Conservation (phyloP, 257 asterid species). For the Gardenia jasminoides region DNA sequence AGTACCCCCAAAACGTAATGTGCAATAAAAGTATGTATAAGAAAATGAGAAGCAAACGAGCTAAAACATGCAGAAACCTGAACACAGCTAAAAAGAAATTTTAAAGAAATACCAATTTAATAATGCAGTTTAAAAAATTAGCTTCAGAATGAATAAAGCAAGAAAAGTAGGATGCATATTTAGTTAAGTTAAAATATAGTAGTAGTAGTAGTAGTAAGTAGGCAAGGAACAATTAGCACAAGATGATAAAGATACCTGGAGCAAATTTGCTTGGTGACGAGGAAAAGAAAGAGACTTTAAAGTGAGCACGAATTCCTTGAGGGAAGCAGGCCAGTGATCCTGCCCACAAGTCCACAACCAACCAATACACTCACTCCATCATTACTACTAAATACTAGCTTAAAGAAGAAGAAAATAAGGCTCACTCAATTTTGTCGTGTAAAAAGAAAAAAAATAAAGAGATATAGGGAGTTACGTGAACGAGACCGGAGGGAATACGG, state of each 20-base stretch:
- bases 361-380: too few species aligned
- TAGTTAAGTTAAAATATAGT: too few species aligned
- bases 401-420: too few species aligned
- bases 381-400: too few species aligned
- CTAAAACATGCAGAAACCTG: neutral
- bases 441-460: too few species aligned
- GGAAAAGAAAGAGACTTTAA: slow-evolving; percentile 64
- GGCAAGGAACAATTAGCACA: neutral
- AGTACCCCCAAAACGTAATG: neutral
- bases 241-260: slow-evolving; percentile 19
- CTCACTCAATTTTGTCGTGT: too few species aligned
- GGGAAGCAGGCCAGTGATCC: slow-evolving; percentile 92
- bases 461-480: slow-evolving; percentile 20
- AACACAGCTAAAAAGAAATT: too few species aligned
- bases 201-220: too few species aligned
- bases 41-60: neutral
- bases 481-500: slow-evolving; percentile 64
- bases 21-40: too few species aligned
- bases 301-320: slow-evolving; percentile 59
- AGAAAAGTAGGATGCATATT: neutral
- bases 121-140: too few species aligned
- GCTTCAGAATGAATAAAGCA: neutral
- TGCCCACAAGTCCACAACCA: slow-evolving; percentile 11
- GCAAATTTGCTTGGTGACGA: slow-evolving; percentile 62
- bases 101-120: too few species aligned